These are phyloP conservation scores for Lecanosticta acicola DNA, from an alignment of 2,329 filamentous ascomycete genomes.

Conservation along the genomic window DNA sequence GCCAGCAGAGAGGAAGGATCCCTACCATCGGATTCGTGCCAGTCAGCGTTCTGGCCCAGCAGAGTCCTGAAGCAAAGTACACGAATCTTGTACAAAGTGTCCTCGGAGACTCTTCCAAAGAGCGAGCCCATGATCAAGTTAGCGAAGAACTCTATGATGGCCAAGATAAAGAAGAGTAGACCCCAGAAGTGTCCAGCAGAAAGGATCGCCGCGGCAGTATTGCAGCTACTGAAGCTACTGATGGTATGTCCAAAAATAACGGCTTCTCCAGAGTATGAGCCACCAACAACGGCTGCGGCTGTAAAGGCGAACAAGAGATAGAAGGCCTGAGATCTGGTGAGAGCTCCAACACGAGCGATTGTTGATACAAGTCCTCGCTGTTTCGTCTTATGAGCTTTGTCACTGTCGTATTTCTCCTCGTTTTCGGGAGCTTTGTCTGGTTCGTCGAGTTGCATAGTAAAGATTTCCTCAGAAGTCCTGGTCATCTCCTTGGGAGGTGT, in stretches of 20 bases:
- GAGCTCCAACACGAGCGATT: conserved; percentile 8
- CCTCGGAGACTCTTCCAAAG: conserved; percentile 58
- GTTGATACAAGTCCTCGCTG: conserved; percentile 12
- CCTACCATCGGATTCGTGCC: conserved; percentile 62
- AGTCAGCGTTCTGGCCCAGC: conserved; percentile 61
- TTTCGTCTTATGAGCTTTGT: neutral
- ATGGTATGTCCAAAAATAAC: conserved; percentile 58
- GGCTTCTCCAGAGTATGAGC: conserved; percentile 53
- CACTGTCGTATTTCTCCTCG: neutral
- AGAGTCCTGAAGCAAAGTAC: conserved; percentile 60
- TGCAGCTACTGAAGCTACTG: conserved; percentile 52
- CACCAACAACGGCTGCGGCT: conserved; percentile 36
- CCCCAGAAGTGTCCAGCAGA: conserved; percentile 55
- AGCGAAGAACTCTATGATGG: conserved; percentile 54
- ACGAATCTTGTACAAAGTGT: conserved; percentile 58
- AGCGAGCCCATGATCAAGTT: conserved; percentile 56
- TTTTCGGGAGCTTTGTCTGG: conserved; percentile 2
- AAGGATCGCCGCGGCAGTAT: conserved; percentile 44
- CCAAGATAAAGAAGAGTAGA: conserved; percentile 57
- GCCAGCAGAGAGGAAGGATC: conserved; percentile 58
- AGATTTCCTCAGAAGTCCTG: neutral
- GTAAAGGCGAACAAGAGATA: conserved; percentile 17
- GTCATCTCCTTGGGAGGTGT: conserved; percentile 6
- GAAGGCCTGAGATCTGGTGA: conserved; percentile 12
- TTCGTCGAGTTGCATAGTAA: no score